These are phyloP conservation scores for Lentinula sp. DNA, from an alignment of 768 basidiomycete species.

Conservation along the genomic window DNA sequence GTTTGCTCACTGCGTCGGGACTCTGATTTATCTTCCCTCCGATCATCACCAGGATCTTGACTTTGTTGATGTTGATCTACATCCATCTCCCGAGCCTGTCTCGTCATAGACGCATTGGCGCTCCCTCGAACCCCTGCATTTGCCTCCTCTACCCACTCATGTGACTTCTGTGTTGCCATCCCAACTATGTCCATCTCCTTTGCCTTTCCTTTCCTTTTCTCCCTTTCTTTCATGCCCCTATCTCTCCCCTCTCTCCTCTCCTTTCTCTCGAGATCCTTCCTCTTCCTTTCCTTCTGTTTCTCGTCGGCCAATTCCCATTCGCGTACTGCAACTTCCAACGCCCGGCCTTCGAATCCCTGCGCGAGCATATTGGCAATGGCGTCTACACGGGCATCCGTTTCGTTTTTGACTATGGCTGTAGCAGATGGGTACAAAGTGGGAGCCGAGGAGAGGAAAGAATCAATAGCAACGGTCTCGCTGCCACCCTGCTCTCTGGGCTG, in stretches of 20 bases:
- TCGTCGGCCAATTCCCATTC: neutral
- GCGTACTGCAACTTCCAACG: neutral
- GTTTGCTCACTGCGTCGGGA: neutral
- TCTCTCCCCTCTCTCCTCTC: neutral
- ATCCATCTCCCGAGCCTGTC: neutral
- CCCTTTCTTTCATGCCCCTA: neutral
- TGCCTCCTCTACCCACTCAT: neutral
- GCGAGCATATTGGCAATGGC: neutral
- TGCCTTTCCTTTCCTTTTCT: no score
- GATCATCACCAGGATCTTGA: neutral
- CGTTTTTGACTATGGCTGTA: neutral
- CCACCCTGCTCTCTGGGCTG: neutral
- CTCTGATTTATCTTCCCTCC: neutral
- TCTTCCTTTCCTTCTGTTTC: neutral
- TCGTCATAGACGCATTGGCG: neutral
- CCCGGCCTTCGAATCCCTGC: neutral
- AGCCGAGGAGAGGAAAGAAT: neutral
- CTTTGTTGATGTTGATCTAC: neutral
- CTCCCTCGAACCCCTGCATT: neutral
- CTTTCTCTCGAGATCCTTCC: neutral
- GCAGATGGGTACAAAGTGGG: neutral
- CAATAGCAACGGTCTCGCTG: neutral
- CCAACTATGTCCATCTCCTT: neutral
- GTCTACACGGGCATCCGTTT: neutral
- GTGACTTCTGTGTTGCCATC: neutral